Base-by-base conservation (phyloP, 352 stramenopile species). In the Globisporangium spinosum region DNA sequence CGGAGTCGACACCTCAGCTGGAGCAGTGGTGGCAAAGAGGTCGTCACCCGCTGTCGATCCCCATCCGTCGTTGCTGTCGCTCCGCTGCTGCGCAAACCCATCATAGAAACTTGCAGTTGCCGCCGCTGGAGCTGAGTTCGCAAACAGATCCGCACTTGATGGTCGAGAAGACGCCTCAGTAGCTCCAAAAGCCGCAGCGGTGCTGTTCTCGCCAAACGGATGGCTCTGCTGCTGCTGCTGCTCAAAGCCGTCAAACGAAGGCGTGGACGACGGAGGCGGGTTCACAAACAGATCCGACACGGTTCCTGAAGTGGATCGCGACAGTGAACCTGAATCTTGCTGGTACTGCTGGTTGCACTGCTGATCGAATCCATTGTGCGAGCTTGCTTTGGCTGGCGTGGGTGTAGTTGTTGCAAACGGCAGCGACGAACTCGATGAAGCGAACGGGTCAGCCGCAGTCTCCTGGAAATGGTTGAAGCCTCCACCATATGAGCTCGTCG, bases 391-490 rank as follows among this genome's bases (percentile, higher is more conserved):
- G 10, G 17, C 7, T 35, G 55, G 22, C 23, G 17, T 4, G n/a
- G 55, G 22, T 15, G 55, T 60, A n/a, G 55, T 60, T 49, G 43
- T 49, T 49, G 17, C 43, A 43, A 60, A 60, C 55, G 55, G 9
- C 55, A 60, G 27, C 27, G 62, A 47, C 29, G 69, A 62, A 10
- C 25, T 63, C 20, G 17, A 9, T 23, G 43, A 49, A 22, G 67
- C 58, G 38, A 74, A 77, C 15, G 63, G 63, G 25, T 79, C 72
- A 13, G 54, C 53, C 2, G 25, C 8, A 1, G 62, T 47, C n/a
- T 68, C 63, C 8, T 63, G 59, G n/a, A 68, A 68, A 22, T 62
- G 27, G 29, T 20, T 38, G 2, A 15, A 29, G 23, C 47, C n/a
- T 5, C 64, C 35, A 53, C 40, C 40, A 3, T 40, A 40, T 27